These are phyloP conservation scores for Heritiera fomes DNA, from an alignment of 345 rosid species.

Conservation along the genomic window DNA sequence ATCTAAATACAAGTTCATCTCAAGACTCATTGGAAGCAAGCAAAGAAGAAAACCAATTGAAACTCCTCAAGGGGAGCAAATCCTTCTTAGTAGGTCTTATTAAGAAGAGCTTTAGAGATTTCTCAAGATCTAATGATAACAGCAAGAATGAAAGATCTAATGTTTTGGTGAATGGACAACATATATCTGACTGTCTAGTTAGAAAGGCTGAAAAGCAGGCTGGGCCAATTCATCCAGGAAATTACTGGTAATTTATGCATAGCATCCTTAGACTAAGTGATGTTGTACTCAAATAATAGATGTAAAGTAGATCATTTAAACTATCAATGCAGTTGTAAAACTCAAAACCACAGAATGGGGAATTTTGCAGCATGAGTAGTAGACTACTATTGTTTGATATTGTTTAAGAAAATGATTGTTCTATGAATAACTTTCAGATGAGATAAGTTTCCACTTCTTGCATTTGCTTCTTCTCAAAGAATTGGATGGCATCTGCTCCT, in stretches of 20 bases:
- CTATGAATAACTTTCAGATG: too few species aligned
- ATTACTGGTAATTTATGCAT: conserved; percentile 57
- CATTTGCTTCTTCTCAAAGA: too few species aligned
- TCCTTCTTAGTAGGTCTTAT: conserved; percentile 57
- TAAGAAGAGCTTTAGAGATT: conserved; percentile 75
- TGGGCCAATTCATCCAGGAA: conserved; percentile 80
- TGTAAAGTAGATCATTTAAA: not conserved
- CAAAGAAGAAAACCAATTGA: conserved; percentile 48
- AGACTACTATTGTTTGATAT: too few species aligned
- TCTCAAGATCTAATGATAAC: conserved; percentile 54
- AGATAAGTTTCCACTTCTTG: too few species aligned
- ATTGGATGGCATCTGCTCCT: too few species aligned
- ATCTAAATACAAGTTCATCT: conserved; percentile 52
- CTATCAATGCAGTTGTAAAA: too few species aligned
- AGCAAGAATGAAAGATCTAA: conserved; percentile 48
- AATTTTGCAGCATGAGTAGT: too few species aligned
- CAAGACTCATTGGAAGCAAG: conserved; percentile 61
- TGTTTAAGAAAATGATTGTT: too few species aligned
- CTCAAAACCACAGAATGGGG: too few species aligned
- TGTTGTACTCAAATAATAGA: not conserved
- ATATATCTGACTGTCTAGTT: conserved; percentile 26
- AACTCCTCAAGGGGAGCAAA: conserved; percentile 47
- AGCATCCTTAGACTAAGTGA: conserved; percentile 14
- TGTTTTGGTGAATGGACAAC: conserved; percentile 63
- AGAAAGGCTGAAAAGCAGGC: conserved; percentile 78